Conservation (phyloP, 225 moss, liverwort and hornwort genomes). For the Rhytidiadelphus loreus region DNA sequence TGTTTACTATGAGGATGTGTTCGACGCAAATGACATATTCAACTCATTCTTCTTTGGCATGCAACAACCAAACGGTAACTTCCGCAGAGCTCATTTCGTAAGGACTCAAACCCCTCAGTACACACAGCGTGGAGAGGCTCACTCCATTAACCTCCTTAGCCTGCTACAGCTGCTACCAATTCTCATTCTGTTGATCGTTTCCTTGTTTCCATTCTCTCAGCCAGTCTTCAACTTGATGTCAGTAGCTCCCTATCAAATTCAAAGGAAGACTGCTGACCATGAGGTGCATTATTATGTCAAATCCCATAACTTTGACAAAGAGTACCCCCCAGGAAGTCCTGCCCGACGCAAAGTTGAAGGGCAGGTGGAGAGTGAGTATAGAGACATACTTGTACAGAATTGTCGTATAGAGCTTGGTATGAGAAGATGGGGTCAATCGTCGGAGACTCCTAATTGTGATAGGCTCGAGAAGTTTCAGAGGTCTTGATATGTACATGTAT, state of each 20-base stretch:
- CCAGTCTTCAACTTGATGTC: conserved; percentile 86
- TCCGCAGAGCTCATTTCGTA: conserved; percentile 75
- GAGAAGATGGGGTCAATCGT: conserved; percentile 74
- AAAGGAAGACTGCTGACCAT: conserved; percentile 71
- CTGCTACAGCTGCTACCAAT: conserved; percentile 91
- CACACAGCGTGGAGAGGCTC: conserved; percentile 50
- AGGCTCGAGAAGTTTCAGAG: conserved; percentile 74
- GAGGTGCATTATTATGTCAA: conserved; percentile 85
- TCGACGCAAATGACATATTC: conserved; percentile 94
- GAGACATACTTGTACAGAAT: conserved; percentile 87
- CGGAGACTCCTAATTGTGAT: conserved; percentile 82
- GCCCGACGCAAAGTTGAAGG: conserved; percentile 67
- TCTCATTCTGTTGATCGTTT: conserved; percentile 79
- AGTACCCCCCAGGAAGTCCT: conserved; percentile 74
- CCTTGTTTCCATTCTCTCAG: conserved; percentile 91
- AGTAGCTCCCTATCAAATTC: conserved; percentile 64
- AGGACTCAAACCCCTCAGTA: conserved; percentile 40
- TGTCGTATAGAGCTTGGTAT: conserved; percentile 87
- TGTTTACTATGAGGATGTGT: conserved; percentile 77
- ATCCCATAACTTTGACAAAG: conserved; percentile 61
- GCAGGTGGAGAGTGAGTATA: conserved; percentile 88
- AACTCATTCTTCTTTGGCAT: conserved; percentile 95
- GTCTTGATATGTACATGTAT: conserved; percentile 32
- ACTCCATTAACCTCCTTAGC: conserved; percentile 60
- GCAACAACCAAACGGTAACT: conserved; percentile 68